These are phyloP conservation scores for Westerdykella aurantiaca DNA, from an alignment of 2,329 filamentous ascomycete species.

Conservation along the genomic window DNA sequence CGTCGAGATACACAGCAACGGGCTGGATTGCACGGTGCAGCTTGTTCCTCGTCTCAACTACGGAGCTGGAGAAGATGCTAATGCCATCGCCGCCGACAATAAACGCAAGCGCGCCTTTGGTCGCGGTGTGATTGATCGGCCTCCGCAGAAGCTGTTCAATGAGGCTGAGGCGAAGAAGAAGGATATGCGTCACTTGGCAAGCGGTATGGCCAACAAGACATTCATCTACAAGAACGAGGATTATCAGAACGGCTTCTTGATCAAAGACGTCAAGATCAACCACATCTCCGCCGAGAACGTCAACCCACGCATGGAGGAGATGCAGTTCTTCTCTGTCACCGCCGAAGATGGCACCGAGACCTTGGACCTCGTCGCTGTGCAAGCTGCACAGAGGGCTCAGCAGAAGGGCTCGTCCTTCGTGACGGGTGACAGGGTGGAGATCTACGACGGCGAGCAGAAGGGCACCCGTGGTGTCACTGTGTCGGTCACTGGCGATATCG, in stretches of 20 bases:
- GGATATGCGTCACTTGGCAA: slow-evolving; percentile 58
- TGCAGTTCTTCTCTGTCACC: slow-evolving; percentile 86
- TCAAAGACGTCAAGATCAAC: slow-evolving; percentile 90
- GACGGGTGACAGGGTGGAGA: slow-evolving; percentile 91
- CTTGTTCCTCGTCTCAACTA: slow-evolving; percentile 92
- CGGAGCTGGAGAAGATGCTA: slow-evolving; percentile 73
- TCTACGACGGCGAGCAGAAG: slow-evolving; percentile 91
- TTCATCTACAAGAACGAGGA: slow-evolving; percentile 85
- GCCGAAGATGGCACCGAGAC: slow-evolving; percentile 91
- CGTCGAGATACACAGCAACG: slow-evolving; percentile 86
- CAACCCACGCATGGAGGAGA: slow-evolving; percentile 88
- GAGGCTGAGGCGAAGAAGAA: slow-evolving; percentile 88
- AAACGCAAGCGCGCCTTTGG: slow-evolving; percentile 70
- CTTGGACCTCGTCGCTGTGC: slow-evolving; percentile 83
- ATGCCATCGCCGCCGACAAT: slow-evolving; percentile 40
- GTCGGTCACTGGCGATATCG: slow-evolving; percentile 84
- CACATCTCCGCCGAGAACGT: slow-evolving; percentile 81
- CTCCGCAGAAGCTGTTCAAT: slow-evolving; percentile 86
- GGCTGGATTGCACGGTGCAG: slow-evolving; percentile 77
- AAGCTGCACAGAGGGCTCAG: slow-evolving; percentile 80
- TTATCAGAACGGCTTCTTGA: slow-evolving; percentile 86
- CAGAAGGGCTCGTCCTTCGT: slow-evolving; percentile 78
- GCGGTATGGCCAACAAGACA: slow-evolving; percentile 54
- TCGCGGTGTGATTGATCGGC: slow-evolving; percentile 54
- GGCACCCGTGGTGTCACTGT: slow-evolving; percentile 81